Evolutionary conservation across 805 yeast species (phyloP).

Genomic region (Candida sakaeoensis): DNA sequence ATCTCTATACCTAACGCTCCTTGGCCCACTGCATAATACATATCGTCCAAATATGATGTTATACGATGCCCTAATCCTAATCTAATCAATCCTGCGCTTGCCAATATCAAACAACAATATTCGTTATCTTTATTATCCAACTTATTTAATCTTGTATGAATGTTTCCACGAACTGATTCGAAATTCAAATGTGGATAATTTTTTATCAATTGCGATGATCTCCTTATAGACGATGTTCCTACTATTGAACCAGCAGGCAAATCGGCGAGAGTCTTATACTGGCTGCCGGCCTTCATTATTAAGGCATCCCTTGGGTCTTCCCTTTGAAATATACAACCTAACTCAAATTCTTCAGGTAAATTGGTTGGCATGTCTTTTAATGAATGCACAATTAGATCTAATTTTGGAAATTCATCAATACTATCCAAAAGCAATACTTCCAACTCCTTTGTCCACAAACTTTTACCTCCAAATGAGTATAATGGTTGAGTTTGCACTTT

Average conservation of each 20-base stretch:
- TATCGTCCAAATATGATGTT: slow-evolving; percentile 66
- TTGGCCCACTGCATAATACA: slow-evolving; percentile 98
- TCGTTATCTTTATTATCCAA: slow-evolving; percentile 59
- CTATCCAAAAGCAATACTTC: slow-evolving; percentile 69
- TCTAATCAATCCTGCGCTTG: slow-evolving; percentile 87
- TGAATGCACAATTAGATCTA: slow-evolving; percentile 91
- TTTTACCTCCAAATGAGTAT: slow-evolving; percentile 93
- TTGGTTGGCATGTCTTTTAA: slow-evolving; percentile 90
- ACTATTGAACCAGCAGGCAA: slow-evolving; percentile 83
- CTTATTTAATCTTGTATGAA: slow-evolving; percentile 75
- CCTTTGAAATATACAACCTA: slow-evolving; percentile 82
- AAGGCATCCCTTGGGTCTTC: slow-evolving; percentile 94
- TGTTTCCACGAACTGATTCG: slow-evolving; percentile 78
- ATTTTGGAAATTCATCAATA: slow-evolving; percentile 58
- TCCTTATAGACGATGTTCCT: slow-evolving; percentile 91
- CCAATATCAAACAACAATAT: slow-evolving; percentile 71
- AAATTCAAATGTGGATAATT: slow-evolving; percentile 72
- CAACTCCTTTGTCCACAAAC: slow-evolving; percentile 93
- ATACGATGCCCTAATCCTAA: slow-evolving; percentile 72
- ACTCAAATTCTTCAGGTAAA: slow-evolving; percentile 82
- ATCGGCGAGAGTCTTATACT: slow-evolving; percentile 62
- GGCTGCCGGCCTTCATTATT: slow-evolving; percentile 63
- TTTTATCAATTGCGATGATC: slow-evolving; percentile 85
- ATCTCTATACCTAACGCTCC: slow-evolving; percentile 96
- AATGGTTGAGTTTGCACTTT: slow-evolving; percentile 80